Evolutionary conservation across 306 rosid species (phyloP).

Genomic region (Trifolium fragiferum): DNA sequence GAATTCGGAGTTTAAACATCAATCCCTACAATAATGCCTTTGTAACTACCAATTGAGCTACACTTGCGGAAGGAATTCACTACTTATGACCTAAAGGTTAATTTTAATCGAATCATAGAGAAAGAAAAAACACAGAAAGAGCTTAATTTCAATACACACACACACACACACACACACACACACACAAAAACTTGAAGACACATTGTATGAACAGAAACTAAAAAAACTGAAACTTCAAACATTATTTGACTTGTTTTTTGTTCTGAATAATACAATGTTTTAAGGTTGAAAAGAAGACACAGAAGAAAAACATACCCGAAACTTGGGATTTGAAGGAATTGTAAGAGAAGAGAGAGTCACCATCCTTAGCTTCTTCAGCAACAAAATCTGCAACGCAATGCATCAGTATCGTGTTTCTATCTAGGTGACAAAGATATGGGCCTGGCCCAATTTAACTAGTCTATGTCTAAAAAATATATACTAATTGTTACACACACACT

Average conservation of each 20-base stretch:
- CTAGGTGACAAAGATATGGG: background rate
- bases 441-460: constrained; percentile 1
- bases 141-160: constrained; percentile 7
- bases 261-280: too few species aligned
- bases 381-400: background rate
- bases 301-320: constrained; percentile 41
- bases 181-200: too few species aligned
- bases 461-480: too few species aligned
- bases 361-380: constrained; percentile 35
- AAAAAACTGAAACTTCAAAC: too few species aligned
- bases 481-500: background rate
- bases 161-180: too few species aligned
- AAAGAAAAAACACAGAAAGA: background rate
- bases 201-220: background rate
- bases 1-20: too few species aligned
- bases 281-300: background rate
- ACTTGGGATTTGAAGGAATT: constrained; percentile 45
- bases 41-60: too few species aligned
- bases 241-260: background rate
- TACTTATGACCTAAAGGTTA: background rate
- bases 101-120: background rate
- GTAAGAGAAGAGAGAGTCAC: constrained; percentile 49
- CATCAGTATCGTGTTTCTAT: background rate
- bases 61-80: background rate
- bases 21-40: too few species aligned